Conservation (phyloP, 768 basidiomycete species). For the Rhodocollybia butyracea region DNA sequence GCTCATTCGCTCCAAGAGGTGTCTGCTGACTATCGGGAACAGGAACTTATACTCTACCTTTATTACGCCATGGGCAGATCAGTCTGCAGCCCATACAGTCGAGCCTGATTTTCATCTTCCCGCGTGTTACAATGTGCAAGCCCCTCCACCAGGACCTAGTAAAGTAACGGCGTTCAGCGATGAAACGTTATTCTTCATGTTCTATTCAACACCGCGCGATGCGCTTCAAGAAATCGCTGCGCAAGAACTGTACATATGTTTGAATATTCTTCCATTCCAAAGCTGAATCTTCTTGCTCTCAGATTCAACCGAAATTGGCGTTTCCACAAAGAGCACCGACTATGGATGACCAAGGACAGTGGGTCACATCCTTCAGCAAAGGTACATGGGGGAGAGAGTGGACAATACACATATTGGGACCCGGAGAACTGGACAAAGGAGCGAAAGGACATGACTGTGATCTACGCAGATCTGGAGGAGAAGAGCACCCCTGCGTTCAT, state of each 20-base stretch:
- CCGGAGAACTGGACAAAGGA: conserved; percentile 76
- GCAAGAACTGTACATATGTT: conserved; percentile 79
- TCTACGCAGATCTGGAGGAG: conserved; percentile 74
- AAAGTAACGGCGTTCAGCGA: conserved; percentile 88
- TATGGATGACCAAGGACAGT: conserved; percentile 86
- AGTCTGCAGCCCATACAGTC: conserved; percentile 77
- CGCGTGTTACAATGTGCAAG: conserved; percentile 88
- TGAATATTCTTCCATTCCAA: conserved; percentile 7
- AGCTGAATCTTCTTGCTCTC: conserved; percentile 4
- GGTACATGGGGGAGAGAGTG: conserved; percentile 79
- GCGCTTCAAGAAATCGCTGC: conserved; percentile 92
- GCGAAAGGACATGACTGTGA: conserved; percentile 73
- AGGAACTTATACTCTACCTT: conserved; percentile 90
- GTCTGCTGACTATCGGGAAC: conserved; percentile 9
- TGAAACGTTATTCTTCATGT: conserved; percentile 97
- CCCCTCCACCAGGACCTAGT: conserved; percentile 75
- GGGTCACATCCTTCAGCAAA: conserved; percentile 74
- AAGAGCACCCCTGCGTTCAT: conserved; percentile 63
- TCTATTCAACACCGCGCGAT: conserved; percentile 92
- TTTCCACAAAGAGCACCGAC: conserved; percentile 87
- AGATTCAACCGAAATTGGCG: conserved; percentile 96
- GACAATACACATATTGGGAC: conserved; percentile 90
- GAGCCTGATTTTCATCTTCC: conserved; percentile 94
- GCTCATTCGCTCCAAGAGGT: no score
- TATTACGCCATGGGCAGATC: conserved; percentile 95